Conservation (phyloP, 192 early-diverging fungal species). For the Linnemannia exigua region DNA sequence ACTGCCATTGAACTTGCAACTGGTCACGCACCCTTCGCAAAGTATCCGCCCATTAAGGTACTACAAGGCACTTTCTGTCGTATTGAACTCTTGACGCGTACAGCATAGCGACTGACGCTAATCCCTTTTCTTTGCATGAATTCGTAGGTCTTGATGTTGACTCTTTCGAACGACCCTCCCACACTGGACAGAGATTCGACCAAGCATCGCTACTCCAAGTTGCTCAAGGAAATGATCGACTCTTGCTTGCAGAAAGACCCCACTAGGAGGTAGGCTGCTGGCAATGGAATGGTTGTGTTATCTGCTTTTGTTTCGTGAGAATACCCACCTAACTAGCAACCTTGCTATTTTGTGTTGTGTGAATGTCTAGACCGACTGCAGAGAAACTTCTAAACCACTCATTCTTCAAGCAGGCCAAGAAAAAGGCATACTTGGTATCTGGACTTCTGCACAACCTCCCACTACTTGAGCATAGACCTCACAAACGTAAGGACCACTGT, state of each 20-base stretch:
- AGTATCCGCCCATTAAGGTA: conserved; percentile 89
- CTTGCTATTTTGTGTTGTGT: background rate
- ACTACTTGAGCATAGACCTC: conserved; percentile 77
- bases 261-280: conserved; percentile 61
- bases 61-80: background rate
- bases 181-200: conserved; percentile 84
- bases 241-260: conserved; percentile 86
- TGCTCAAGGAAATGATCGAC: conserved; percentile 92
- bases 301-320: background rate
- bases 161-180: conserved; percentile 88
- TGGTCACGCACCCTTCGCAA: conserved; percentile 91
- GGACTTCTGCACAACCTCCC: conserved; percentile 71
- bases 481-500: conserved; percentile 58
- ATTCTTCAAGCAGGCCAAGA: conserved; percentile 87
- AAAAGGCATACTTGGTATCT: conserved; percentile 71
- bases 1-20: conserved; percentile 88
- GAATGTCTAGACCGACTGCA: conserved; percentile 72
- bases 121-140: background rate
- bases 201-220: conserved; percentile 80
- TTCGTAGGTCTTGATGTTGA: conserved; percentile 85
- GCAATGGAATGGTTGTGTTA: too few relatives aligned
- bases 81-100: background rate
- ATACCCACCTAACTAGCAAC: background rate
- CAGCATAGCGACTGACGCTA: background rate
- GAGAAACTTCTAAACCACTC: conserved; percentile 83